Evolutionary conservation across 139 green algal genomes (phyloP), one percentile per base, ranked within the genome.

Genomic region (Coccomyxa sp.): DNA sequence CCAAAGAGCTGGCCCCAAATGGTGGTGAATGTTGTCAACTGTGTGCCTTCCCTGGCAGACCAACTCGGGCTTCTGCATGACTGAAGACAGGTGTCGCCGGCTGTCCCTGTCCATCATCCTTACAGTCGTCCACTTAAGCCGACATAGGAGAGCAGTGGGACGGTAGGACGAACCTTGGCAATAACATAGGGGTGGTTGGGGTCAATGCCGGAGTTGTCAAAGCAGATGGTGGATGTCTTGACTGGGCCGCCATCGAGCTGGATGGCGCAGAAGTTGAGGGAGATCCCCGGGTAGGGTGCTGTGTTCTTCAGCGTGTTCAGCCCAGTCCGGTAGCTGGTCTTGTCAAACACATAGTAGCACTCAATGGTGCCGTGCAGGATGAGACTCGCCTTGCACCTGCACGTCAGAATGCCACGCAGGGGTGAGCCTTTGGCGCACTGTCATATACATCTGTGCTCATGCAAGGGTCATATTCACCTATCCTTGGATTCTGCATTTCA

Each of bases 161-260:
- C 18, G 63, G 18, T 71, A 25, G 63, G 21, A n/a, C 71, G 1
- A 18, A 77, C 71, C 71, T 77, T 77, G 17, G 57, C 78, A 21
- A 82, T 67, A 7, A 82, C 78, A 57, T 82, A 82, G 18, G 78
- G 78, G 78, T 82, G 78, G 51, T 82, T 28, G 51, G 78, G 78
- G 78, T 82, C 78, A 21, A 82, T 21, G 17, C 78, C 78, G 12
- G 45, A 68, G 51, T 82, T 82, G 78, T 82, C 78, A 71, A 82
- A 82, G 78, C 78, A 82, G 78, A 71, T 82, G 78, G 78, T 66
- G 51, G 78, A 82, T n/a, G 78, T 82, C 51, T 74, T 71, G 78
- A 67, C 25, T 13, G 78, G 78, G 12, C 78, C 78, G 17, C 51
- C 45, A 31, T 82, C 78, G 25, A 82, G 78, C 51, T 71, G 51